These are phyloP conservation scores for Saururus chinensis DNA, from an alignment of 164 flowering plant genomes.

Conservation along the genomic window DNA sequence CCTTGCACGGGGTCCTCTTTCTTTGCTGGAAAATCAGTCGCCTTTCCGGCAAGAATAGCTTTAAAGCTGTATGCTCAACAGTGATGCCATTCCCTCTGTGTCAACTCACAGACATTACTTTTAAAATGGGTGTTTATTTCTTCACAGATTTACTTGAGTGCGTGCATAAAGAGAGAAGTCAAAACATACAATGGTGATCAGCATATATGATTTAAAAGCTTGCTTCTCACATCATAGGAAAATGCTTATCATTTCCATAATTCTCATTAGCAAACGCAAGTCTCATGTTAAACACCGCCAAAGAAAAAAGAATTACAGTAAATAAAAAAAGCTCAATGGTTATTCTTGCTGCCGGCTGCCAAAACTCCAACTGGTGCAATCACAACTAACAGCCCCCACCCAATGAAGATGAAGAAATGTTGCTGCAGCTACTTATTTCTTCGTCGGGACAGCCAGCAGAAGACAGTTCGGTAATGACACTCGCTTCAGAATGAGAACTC, in stretches of 20 bases:
- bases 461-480: slow-evolving; percentile 4
- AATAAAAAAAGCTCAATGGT: background rate
- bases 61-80: background rate
- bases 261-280: background rate
- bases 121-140: background rate
- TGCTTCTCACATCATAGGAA: background rate
- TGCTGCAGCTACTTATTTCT: slow-evolving; percentile 2
- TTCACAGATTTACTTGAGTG: background rate
- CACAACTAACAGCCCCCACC: background rate
- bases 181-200: no score
- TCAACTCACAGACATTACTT: background rate
- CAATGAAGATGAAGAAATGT: background rate
- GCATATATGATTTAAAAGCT: no score
- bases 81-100: background rate
- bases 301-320: background rate
- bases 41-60: background rate
- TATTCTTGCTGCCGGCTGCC: background rate
- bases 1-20: background rate
- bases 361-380: no score
- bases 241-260: background rate
- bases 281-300: background rate
- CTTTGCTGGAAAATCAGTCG: slow-evolving; percentile 2
- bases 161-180: no score
- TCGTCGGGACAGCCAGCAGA: background rate
- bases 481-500: background rate